A percentile compares a stretch with the other conserved stretches of the same genome.
These are phyloP conservation scores for Lipomyces sp. DNA, from an alignment of 805 yeast genomes.

Conservation along the genomic window DNA sequence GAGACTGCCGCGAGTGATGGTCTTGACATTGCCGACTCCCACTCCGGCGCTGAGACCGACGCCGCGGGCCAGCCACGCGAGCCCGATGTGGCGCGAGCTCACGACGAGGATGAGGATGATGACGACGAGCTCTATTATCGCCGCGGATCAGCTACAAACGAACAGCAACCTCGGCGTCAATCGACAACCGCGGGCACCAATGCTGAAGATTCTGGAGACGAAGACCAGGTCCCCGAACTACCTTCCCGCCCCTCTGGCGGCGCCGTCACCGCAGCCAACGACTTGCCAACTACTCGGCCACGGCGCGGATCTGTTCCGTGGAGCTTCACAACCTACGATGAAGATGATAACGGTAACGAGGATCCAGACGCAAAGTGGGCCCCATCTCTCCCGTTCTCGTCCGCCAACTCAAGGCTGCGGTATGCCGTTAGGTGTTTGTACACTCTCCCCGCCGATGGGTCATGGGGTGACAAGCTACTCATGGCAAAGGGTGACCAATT, in stretches of 20 bases:
- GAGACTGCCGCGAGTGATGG: background rate
- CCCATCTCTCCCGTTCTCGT: conserved; percentile 24
- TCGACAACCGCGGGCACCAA: background rate
- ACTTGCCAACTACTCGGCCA: conserved; percentile 4
- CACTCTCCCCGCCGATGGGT: conserved; percentile 33
- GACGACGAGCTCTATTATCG: conserved; percentile 30
- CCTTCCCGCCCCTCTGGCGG: background rate
- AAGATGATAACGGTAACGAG: conserved; percentile 4
- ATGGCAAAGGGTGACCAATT: conserved; percentile 31
- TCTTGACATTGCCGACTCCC: conserved; percentile 15
- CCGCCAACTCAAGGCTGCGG: conserved; percentile 26
- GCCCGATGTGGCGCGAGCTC: conserved; percentile 7
- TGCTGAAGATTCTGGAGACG: background rate
- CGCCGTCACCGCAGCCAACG: background rate
- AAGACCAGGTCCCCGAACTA: background rate
- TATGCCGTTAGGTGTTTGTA: conserved; percentile 35
- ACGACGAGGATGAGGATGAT: conserved; percentile 18
- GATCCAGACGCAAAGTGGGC: conserved; percentile 28
- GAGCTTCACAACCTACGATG: conserved; percentile 15
- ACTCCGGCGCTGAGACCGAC: too few species aligned
- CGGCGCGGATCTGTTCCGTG: conserved; percentile 18
- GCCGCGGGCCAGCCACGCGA: background rate
- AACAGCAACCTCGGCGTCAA: conserved; percentile 12
- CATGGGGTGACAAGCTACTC: conserved; percentile 37
- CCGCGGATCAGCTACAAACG: conserved; percentile 12